Evolutionary conservation across 352 stramenopile species (phyloP).

Genomic region (Discostella stelligera): DNA sequence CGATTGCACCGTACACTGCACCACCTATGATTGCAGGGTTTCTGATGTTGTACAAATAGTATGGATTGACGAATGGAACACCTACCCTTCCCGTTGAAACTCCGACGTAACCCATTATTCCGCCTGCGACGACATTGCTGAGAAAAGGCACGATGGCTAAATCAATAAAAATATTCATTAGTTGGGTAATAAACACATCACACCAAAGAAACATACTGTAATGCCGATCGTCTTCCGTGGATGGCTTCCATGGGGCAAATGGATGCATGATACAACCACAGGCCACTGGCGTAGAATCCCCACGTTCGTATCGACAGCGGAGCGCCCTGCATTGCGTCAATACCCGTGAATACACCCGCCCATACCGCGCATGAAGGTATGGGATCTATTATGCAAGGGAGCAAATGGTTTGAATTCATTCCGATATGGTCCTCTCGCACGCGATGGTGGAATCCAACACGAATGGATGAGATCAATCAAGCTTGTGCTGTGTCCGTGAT

Average conservation of each 20-base stretch:
- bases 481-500: no score
- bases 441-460: no score
- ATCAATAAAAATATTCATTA: not conserved
- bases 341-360: constrained; percentile 29
- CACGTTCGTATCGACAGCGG: constrained; percentile 33
- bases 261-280: constrained; percentile 57
- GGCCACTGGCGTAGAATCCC: constrained; percentile 41
- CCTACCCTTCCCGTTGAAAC: constrained; percentile 42
- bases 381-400: constrained; percentile 29
- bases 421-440: not conserved
- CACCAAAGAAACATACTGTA: constrained; percentile 31
- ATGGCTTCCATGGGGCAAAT: constrained; percentile 69
- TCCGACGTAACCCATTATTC: constrained; percentile 58
- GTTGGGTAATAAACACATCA: not conserved
- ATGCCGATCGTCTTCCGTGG: constrained; percentile 27
- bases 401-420: constrained; percentile 25
- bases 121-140: constrained; percentile 49
- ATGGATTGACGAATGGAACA: constrained; percentile 60
- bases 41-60: constrained; percentile 34
- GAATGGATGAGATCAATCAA: no score
- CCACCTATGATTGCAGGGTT: constrained; percentile 39
- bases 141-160: constrained; percentile 8
- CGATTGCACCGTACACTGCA: constrained; percentile 54
- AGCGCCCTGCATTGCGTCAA: constrained; percentile 30
- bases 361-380: constrained; percentile 26